A percentile compares a stretch with the other conserved stretches of the same genome.
Conservation (phyloP, 192 early-diverging fungal genomes). For the Backusella australiensis region DNA sequence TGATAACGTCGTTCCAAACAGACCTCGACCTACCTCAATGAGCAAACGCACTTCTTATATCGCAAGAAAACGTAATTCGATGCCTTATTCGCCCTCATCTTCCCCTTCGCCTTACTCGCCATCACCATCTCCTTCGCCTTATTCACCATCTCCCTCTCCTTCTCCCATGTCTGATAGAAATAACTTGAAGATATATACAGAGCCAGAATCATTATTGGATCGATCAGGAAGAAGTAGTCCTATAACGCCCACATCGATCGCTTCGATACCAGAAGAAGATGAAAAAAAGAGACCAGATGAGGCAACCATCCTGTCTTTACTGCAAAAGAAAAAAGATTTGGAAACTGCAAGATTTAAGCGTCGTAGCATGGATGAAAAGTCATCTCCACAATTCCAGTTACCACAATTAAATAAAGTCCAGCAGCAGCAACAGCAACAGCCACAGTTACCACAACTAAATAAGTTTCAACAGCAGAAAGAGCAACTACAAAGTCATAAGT, state of each 20-base stretch:
- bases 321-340: constrained; percentile 9
- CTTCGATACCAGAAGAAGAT: constrained; percentile 6
- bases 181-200: constrained; percentile 6
- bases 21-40: constrained; percentile 25
- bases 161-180: constrained; percentile 2
- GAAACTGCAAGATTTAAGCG: constrained; percentile 9
- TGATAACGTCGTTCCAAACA: constrained; percentile 28
- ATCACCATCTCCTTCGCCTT: constrained; percentile 5
- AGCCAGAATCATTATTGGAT: constrained; percentile 12
- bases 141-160: not conserved
- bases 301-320: not conserved
- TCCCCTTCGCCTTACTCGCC: not conserved
- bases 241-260: not conserved
- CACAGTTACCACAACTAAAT: constrained; percentile 13
- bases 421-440: constrained; percentile 9
- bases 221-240: not conserved
- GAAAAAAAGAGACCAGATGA: not conserved
- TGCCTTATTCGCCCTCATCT: constrained; percentile 7
- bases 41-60: constrained; percentile 22
- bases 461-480: constrained; percentile 10
- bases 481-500: constrained; percentile 13
- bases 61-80: constrained; percentile 13
- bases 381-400: constrained; percentile 19
- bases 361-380: constrained; percentile 1
- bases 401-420: constrained; percentile 18